phyloP scores from a whole-genome alignment of 2,329 filamentous ascomycete genomes.

The Fusarium napiforme region DNA sequence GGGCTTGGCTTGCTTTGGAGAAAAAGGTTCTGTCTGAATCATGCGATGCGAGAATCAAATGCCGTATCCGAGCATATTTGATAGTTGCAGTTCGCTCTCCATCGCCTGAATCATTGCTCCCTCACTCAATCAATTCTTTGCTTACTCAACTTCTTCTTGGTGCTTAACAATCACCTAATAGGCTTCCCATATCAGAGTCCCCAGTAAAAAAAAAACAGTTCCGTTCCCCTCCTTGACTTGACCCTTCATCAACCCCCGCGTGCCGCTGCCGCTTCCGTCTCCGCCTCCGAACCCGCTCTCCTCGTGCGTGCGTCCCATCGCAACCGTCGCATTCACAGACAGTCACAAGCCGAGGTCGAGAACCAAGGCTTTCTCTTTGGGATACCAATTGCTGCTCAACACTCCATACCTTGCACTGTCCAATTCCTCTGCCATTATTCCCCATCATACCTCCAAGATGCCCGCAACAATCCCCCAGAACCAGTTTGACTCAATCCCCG shows the following conservation, averaged over 20 bases:
- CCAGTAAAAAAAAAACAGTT: background rate
- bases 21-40: conserved; percentile 36
- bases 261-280: conserved; percentile 31
- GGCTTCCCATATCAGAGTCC: conserved; percentile 1
- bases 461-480: conserved; percentile 61
- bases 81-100: background rate
- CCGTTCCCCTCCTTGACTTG: conserved; percentile 14
- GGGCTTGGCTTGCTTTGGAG: conserved; percentile 5
- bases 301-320: conserved; percentile 35
- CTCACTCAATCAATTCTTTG: background rate
- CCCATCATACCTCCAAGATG: conserved; percentile 52
- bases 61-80: conserved; percentile 1
- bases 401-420: background rate
- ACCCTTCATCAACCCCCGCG: conserved; percentile 18
- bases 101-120: background rate
- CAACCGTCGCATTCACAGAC: conserved; percentile 29
- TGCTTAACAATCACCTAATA: conserved; percentile 21
- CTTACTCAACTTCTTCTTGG: background rate
- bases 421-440: conserved; percentile 3
- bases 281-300: conserved; percentile 37
- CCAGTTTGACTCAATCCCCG: conserved; percentile 73
- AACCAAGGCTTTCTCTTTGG: conserved; percentile 1
- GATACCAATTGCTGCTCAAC: background rate
- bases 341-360: conserved; percentile 37
- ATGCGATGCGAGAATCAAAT: conserved; percentile 35